These are phyloP conservation scores for Arthrobotrys sphaeroides DNA, from an alignment of 2,329 filamentous ascomycete species.

Conservation along the genomic window DNA sequence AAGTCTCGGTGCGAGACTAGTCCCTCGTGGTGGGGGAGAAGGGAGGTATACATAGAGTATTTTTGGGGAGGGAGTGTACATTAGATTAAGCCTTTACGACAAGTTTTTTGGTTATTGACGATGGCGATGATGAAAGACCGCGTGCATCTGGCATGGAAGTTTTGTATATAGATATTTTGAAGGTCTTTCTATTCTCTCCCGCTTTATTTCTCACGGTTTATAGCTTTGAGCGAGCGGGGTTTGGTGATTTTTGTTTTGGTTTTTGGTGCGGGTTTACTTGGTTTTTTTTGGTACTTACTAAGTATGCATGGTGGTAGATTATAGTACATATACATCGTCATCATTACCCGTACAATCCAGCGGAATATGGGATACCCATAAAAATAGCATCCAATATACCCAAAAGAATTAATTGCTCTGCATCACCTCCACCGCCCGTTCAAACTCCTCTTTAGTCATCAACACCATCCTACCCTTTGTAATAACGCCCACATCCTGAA, in stretches of 20 bases:
- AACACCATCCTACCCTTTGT: slow-evolving; percentile 64
- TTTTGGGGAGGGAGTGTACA: neutral
- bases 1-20: too few species aligned
- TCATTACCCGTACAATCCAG: too few species aligned
- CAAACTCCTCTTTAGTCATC: slow-evolving; percentile 30
- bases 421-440: slow-evolving; percentile 26
- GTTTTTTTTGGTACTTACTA: too few species aligned
- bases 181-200: neutral
- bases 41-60: neutral
- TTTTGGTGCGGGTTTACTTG: neutral
- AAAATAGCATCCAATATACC: neutral
- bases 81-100: neutral
- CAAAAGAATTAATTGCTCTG: neutral
- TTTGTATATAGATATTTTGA: slow-evolving; percentile 26
- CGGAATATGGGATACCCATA: too few species aligned
- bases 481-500: slow-evolving; percentile 90
- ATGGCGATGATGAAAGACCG: neutral
- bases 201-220: too few species aligned
- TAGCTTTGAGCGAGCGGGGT: neutral
- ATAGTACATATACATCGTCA: too few species aligned
- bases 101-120: neutral
- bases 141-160: neutral
- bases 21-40: neutral
- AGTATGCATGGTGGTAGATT: too few species aligned
- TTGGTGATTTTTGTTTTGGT: neutral